Evolutionary conservation across 352 stramenopile species (phyloP).

Genomic region (Blastocystis sp.): DNA sequence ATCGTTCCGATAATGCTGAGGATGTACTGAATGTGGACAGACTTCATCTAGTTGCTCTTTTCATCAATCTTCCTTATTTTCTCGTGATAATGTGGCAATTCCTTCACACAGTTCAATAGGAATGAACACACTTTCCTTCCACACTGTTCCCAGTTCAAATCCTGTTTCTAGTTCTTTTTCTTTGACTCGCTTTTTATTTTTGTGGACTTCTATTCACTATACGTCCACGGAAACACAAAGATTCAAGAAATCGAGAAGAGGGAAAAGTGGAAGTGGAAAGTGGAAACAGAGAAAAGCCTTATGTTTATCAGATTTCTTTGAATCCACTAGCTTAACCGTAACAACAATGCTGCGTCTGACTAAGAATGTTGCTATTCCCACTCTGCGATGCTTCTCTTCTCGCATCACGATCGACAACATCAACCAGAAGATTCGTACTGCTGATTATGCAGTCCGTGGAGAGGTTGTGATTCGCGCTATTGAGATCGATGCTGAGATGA

Average conservation of each 20-base stretch:
- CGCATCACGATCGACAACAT: no score
- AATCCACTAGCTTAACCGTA: no score
- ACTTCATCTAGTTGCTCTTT: not conserved
- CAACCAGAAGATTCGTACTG: no score
- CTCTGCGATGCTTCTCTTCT: no score
- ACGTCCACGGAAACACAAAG: not conserved
- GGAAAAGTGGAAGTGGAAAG: no score
- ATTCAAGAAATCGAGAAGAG: not conserved
- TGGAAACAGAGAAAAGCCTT: no score
- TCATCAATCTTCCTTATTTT: not conserved
- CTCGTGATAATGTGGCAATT: not conserved
- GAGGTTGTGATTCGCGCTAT: no score
- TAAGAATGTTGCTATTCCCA: no score
- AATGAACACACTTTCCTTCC: not conserved
- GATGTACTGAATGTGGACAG: not conserved
- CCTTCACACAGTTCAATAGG: not conserved
- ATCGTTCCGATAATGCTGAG: not conserved
- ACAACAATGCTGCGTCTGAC: no score
- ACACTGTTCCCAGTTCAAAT: not conserved
- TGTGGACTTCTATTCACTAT: conserved; percentile 77
- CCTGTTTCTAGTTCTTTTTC: conserved; percentile 67
- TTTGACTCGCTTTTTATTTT: conserved; percentile 85
- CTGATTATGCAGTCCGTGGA: no score
- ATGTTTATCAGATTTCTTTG: no score
- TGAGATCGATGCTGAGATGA: no score